Base-by-base conservation (phyloP, 345 rosid genomes). In the Pugionium cornutum region DNA sequence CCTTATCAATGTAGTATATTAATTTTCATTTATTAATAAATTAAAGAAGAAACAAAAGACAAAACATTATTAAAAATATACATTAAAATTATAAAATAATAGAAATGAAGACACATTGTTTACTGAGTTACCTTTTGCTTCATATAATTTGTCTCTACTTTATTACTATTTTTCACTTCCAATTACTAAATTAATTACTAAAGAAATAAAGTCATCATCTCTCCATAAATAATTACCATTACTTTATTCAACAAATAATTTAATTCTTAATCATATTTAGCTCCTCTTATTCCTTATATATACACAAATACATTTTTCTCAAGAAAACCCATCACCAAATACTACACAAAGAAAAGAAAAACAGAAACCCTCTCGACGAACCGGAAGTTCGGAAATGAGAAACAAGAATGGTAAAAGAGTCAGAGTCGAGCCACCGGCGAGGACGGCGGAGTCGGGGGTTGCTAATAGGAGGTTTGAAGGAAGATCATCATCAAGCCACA, bases 51-150 rank as follows among this genome's bases (percentile, higher is more conserved):
- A 18, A 18, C 18, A 18, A 18, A 18, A 18, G 18, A 18, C 18
- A 18, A 18, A 18, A 0, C 18, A 18, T 18, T 18, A 18, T 18
- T 18, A 18, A 18, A 18, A 18, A 18, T 18, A 18, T 18, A 0
- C 18, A 18, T 18, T 18, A 18, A 18, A 18, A 18, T 18, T 18
- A 18, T 18, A 18, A 18, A 18, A 18, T 18, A 18, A 18, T 18
- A 18, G 18, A 18, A 18, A 18, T 18, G 18, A 18, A 18, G 18
- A 18, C 18, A 36, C 42, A 63, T 70, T 54, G 44, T 62, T 62
- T 70, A 47, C 35, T 70, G 36, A 57, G n/a, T 71, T 7, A 6
- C 37, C 51, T 41, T 56, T 65, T 71, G 75, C 56, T 71, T 48
- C 64, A 64, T 64, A 71, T 64, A 55, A 18, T 34, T 64, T 72